Base-by-base conservation (phyloP, 2,329 filamentous ascomycete species). In the Septoria petroselini region DNA sequence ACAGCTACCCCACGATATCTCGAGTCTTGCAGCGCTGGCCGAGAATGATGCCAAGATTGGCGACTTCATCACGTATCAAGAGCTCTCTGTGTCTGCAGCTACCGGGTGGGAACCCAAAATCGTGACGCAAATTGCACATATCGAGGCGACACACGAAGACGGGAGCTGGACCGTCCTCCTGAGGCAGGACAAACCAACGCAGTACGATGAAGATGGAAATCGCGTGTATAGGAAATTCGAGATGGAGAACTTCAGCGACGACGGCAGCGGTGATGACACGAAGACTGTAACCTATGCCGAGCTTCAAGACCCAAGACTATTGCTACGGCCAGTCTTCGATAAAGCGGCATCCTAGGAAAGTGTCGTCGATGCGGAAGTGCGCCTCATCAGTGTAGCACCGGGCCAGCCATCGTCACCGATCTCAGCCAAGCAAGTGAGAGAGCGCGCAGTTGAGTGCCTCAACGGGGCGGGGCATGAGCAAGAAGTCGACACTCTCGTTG, bases 161-260 rank as follows among this genome's bases (percentile, higher is more conserved):
- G 75, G 71, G 3, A 44, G 17, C 9, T 68, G 59, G 58, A 55
- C 33, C 7, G 65, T 95, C 12, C 72, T 77, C 8, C 76, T 95
- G 2, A 88, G 89, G 2, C 41, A 48, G 17, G 77, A 77, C 54
- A 79, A 86, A 21, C 68, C 76, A 4, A 76, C 79, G 46, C 65
- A 82, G 55, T 84, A 79, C 61, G 83, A 91, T 58, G 76, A 82
- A 31, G 84, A 85, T 0, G 89, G 88, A 0, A 75, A 85, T 54
- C 78, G 88, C 7, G 69, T 88, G 7, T 95, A 91, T 60, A 82
- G 79, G 54, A 86, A 83, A 50, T 93, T 94, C 57, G 88, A 94
- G 61, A 82, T 83, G 59, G 79, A 80, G 8, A 64, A 65, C 6
- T 77, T 82, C 5, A 80, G 35, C 8, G 81, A 80, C 9, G 79